Evolutionary conservation across 2,329 filamentous ascomycete species (phyloP), one percentile per base, ranked within the genome.

Genomic region (Lachnellula hyalina): DNA sequence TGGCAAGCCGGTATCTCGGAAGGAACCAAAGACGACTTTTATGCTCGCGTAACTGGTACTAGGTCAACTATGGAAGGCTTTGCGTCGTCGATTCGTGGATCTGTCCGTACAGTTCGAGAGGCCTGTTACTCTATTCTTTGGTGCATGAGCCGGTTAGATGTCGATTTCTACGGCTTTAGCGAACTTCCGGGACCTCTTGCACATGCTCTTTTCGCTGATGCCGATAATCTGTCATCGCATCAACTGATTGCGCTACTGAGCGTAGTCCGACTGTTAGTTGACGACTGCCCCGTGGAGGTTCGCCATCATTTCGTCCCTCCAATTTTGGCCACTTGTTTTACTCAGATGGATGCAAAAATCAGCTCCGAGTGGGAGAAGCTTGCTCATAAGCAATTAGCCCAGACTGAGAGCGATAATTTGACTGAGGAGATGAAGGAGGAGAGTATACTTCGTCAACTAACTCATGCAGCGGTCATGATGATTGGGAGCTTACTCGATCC

Each of bases 341-440:
- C 82, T 56, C 90, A 94, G 64, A 86, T 96, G 71, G 90, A 97
- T 67, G 76, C 79, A 41, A 97, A 97, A 73, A 89, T 97, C 60
- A 88, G 84, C 35, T 78, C 81, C 0, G 93, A 97, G 69, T 99
- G 94, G 94, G 83, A 86, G 58, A 83, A 83, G 61, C 83, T 96
- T 55, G 82, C 85, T 67, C 74, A 80, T 59, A 75, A 83, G 59
- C 80, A 87, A 62, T 75, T 74, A 19, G 75, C 84, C 12, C 80
- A 81, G 42, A 80, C 85, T 1, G 85, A 85, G 3, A 85, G 86
- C 19, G 90, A 92, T 53, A 89, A 89, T 56, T 75, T 99, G 51
- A 89, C 89, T 1, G 91, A 96, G 63, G 94, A 99, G 74, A 99
- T 99, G 94, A 96, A 96, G 72, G 86, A 90, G 6, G 94, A 99